Conservation (phyloP, 148 eudicot species). For the Diospyros kaki region DNA sequence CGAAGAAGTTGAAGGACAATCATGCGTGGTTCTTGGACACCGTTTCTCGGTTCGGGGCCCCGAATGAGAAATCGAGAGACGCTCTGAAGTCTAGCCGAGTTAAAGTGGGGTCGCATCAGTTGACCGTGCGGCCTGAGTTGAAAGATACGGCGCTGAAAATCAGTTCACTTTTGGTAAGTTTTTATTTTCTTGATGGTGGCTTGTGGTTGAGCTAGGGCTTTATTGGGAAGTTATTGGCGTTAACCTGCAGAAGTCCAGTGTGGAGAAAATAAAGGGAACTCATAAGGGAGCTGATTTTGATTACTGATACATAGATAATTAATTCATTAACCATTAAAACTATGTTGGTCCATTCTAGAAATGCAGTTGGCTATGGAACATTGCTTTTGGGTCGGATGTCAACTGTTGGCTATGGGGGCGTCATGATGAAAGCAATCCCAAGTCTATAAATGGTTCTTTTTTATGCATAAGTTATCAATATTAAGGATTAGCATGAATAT, state of each 20-base stretch:
- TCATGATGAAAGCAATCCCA: no score
- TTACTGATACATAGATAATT: neutral
- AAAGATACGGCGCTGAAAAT: slow-evolving; percentile 67
- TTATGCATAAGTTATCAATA: no score
- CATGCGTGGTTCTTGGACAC: slow-evolving; percentile 78
- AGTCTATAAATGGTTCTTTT: no score
- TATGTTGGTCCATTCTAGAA: neutral
- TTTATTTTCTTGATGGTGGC: neutral
- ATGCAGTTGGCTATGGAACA: neutral
- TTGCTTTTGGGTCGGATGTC: no score
- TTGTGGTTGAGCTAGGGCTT: neutral
- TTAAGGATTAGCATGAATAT: no score
- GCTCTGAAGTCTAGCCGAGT: slow-evolving; percentile 59
- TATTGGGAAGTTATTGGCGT: slow-evolving; percentile 1
- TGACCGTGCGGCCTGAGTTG: slow-evolving; percentile 57
- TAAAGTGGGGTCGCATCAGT: slow-evolving; percentile 52
- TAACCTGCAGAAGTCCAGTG: neutral
- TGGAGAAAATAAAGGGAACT: neutral
- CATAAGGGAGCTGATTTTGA: neutral
- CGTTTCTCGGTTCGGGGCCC: slow-evolving; percentile 57
- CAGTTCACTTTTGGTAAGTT: slow-evolving; percentile 62
- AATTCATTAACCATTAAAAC: neutral
- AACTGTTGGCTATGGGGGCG: no score
- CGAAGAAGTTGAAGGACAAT: slow-evolving; percentile 64
- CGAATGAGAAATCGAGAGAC: slow-evolving; percentile 62